Percentiles rank a stretch among this genome's conserved stretches.
These are phyloP conservation scores for Zygoascus ofunaensis DNA, from an alignment of 805 yeast genomes.

Conservation along the genomic window DNA sequence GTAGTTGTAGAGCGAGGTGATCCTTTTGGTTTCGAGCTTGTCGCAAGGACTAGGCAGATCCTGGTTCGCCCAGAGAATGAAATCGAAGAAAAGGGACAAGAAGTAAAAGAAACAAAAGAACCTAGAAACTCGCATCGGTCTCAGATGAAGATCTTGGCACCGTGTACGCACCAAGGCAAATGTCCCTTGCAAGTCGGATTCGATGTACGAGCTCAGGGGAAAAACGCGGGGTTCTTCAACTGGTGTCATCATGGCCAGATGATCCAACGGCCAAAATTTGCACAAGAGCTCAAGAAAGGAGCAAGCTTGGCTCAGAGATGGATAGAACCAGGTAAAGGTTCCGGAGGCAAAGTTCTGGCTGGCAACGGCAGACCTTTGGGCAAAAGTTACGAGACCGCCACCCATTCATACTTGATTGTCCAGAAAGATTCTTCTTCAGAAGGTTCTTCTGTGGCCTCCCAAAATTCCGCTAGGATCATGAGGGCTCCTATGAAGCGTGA, in stretches of 20 bases:
- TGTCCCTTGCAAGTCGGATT: constrained; percentile 81
- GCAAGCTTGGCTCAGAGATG: constrained; percentile 62
- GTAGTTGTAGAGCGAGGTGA: constrained; percentile 83
- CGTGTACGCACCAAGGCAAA: constrained; percentile 78
- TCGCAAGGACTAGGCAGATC: constrained; percentile 84
- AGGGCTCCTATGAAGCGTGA: constrained; percentile 66
- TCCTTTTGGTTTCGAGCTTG: constrained; percentile 77
- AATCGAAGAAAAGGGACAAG: constrained; percentile 12
- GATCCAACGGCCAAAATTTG: constrained; percentile 67
- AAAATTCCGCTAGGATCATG: constrained; percentile 60
- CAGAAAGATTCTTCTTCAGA: constrained; percentile 44
- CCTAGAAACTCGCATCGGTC: constrained; percentile 7
- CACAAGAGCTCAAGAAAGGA: constrained; percentile 82
- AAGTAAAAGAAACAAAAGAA: constrained; percentile 1
- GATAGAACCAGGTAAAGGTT: constrained; percentile 49
- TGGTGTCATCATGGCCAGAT: constrained; percentile 71
- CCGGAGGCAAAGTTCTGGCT: constrained; percentile 36
- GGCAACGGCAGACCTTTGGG: constrained; percentile 80
- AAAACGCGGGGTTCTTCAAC: constrained; percentile 31
- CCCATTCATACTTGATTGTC: constrained; percentile 64
- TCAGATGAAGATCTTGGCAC: constrained; percentile 61
- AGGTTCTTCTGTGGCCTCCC: constrained; percentile 7
- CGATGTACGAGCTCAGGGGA: constrained; percentile 23
- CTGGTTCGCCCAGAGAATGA: constrained; percentile 68
- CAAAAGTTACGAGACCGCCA: constrained; percentile 59